A percentile compares a stretch with the other conserved stretches of the same genome.
phyloP scores from a whole-genome alignment of 352 stramenopile species.

The Globisporangium cederbergense region DNA sequence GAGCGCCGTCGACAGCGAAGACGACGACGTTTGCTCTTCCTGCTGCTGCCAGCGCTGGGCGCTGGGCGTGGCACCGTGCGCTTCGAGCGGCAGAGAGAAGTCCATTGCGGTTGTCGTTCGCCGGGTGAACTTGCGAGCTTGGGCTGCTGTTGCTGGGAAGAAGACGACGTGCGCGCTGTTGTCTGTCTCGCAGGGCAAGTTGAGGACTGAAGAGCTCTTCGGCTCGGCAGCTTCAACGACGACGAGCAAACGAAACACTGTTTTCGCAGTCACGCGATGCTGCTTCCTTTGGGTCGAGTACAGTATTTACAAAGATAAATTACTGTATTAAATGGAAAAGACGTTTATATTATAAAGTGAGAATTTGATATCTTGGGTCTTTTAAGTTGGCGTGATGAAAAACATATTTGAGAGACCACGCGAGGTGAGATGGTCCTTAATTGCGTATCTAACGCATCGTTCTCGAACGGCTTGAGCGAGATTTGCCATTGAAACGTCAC shows the following conservation, averaged over 20 bases:
- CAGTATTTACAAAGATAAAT: too few relatives aligned
- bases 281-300: not conserved
- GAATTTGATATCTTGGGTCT: too few relatives aligned
- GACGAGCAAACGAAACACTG: not conserved
- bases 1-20: conserved; percentile 27
- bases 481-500: too few relatives aligned
- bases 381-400: too few relatives aligned
- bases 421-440: too few relatives aligned
- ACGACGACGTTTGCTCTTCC: not conserved
- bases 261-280: not conserved
- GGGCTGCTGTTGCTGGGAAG: not conserved
- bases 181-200: conserved; percentile 3
- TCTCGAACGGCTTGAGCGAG: too few relatives aligned
- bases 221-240: conserved; percentile 6
- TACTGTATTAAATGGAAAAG: too few relatives aligned
- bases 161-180: not conserved
- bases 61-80: conserved; percentile 5
- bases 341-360: too few relatives aligned
- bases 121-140: not conserved
- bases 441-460: too few relatives aligned
- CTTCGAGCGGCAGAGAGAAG: conserved; percentile 16
- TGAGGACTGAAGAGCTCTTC: conserved; percentile 9
- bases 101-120: conserved; percentile 1
- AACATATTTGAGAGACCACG: too few relatives aligned
- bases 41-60: not conserved